A percentile compares a stretch with the other conserved stretches of the same genome.
These are phyloP conservation scores for Daldinia loculata DNA, from an alignment of 495 filamentous ascomycete genomes.

Conservation along the genomic window DNA sequence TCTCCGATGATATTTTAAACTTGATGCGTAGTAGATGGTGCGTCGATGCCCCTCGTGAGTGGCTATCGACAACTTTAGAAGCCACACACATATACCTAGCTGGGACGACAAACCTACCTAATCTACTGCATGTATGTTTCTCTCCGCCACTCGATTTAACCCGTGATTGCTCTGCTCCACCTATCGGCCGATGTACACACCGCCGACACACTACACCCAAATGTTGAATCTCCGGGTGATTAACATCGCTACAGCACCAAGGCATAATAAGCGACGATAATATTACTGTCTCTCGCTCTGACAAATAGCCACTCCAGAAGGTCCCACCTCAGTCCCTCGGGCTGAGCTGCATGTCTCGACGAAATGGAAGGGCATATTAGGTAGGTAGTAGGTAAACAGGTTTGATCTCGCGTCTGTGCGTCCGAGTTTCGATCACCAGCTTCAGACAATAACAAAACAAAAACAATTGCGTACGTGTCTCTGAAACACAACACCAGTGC, in stretches of 20 bases:
- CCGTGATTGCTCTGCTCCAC: conserved; percentile 20
- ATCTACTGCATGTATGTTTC: conserved; percentile 9
- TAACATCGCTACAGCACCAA: conserved; percentile 1
- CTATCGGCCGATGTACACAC: conserved; percentile 28
- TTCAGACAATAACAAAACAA: conserved; percentile 18
- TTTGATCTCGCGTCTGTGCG: conserved; percentile 1
- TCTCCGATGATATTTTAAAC: background rate
- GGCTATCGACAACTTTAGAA: conserved; percentile 1
- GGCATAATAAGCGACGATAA: conserved; percentile 3
- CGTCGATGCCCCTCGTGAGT: background rate
- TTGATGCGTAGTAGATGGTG: conserved; percentile 4
- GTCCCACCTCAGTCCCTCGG: conserved; percentile 25
- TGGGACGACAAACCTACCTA: conserved; percentile 2
- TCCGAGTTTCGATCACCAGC: conserved; percentile 30
- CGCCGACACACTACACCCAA: conserved; percentile 11
- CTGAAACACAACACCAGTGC: conserved; percentile 15
- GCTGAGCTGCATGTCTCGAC: conserved; percentile 43
- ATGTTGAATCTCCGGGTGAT: conserved; percentile 16
- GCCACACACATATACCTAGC: conserved; percentile 14
- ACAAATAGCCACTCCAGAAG: conserved; percentile 29
- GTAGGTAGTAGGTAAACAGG: background rate
- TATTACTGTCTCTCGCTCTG: conserved; percentile 35
- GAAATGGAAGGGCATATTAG: conserved; percentile 37
- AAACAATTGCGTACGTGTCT: background rate
- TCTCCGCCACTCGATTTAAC: conserved; percentile 6